Evolutionary conservation across 495 filamentous ascomycete genomes (phyloP).

Genomic region (Elaphomyces granulatus): DNA sequence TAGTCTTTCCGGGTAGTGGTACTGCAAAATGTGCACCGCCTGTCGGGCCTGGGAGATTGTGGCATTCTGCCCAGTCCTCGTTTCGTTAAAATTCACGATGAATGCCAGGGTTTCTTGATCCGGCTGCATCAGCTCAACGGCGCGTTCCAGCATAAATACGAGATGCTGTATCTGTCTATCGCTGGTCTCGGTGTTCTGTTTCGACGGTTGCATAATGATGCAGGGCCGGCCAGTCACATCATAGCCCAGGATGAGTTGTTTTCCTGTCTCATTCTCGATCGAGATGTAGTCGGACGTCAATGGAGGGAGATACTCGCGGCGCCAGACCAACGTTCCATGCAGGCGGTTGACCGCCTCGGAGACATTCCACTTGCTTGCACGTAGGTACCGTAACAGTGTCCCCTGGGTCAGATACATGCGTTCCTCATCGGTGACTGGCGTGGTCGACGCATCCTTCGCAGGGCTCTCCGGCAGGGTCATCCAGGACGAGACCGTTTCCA

Average conservation of each 20-base stretch:
- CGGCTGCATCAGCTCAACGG: constrained; percentile 73
- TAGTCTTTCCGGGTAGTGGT: constrained; percentile 88
- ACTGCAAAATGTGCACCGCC: constrained; percentile 76
- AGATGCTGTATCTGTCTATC: constrained; percentile 89
- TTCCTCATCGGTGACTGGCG: constrained; percentile 63
- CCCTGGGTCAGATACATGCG: constrained; percentile 82
- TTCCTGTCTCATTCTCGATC: constrained; percentile 88
- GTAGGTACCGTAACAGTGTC: constrained; percentile 82
- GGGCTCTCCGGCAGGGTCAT: constrained; percentile 49
- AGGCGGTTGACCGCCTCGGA: constrained; percentile 63
- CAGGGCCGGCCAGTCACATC: constrained; percentile 74
- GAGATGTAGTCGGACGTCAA: constrained; percentile 73
- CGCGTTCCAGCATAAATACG: constrained; percentile 86
- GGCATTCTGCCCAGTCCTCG: constrained; percentile 60
- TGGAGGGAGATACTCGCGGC: constrained; percentile 70
- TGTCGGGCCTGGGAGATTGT: constrained; percentile 60
- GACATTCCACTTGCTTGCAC: constrained; percentile 82
- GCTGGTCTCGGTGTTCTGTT: constrained; percentile 80
- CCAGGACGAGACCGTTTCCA: constrained; percentile 54
- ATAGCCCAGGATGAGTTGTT: constrained; percentile 78
- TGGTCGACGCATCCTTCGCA: constrained; percentile 40
- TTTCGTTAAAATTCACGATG: constrained; percentile 78
- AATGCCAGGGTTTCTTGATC: constrained; percentile 75
- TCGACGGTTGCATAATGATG: constrained; percentile 73
- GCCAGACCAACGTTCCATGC: constrained; percentile 68